Conservation (phyloP, 768 basidiomycete genomes). For the Amanita muscaria region DNA sequence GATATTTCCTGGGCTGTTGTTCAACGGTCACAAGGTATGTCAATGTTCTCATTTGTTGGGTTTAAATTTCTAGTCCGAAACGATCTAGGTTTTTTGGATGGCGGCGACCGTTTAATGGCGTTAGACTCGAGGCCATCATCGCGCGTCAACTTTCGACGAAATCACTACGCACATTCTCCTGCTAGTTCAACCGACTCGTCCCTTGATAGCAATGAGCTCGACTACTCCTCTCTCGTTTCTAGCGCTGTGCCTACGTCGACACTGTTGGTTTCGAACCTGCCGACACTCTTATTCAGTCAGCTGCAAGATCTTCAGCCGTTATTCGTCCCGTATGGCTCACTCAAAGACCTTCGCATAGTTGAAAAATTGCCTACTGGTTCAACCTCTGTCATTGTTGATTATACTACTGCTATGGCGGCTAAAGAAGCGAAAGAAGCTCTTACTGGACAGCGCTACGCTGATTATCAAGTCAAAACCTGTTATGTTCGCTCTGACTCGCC, state of each 20-base stretch:
- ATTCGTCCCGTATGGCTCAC: conserved; percentile 61
- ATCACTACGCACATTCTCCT: conserved; percentile 16
- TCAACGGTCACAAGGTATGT: conserved; percentile 69
- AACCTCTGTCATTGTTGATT: conserved; percentile 58
- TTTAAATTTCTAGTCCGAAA: conserved; percentile 1
- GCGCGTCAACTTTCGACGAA: conserved; percentile 7
- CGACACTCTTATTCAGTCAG: conserved; percentile 59
- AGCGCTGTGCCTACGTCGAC: conserved; percentile 37
- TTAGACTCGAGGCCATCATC: conserved; percentile 36
- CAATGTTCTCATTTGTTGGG: not conserved
- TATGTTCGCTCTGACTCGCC: conserved; percentile 3
- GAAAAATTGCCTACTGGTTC: conserved; percentile 30
- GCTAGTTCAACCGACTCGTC: conserved; percentile 28
- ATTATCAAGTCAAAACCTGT: conserved; percentile 25
- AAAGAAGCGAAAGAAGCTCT: conserved; percentile 57
- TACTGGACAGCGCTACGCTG: conserved; percentile 54
- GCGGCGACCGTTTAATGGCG: conserved; percentile 65
- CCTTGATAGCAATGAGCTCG: conserved; percentile 22
- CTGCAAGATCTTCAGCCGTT: conserved; percentile 62
- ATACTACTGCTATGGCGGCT: conserved; percentile 42
- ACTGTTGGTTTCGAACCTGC: conserved; percentile 57
- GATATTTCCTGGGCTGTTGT: conserved; percentile 87
- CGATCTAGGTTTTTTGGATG: conserved; percentile 63
- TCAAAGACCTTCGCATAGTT: conserved; percentile 52
- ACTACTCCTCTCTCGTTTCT: conserved; percentile 23